A percentile compares a stretch with the other conserved stretches of the same genome.
Evolutionary conservation across 257 asterid species (phyloP).

Genomic region (Petunia secreta): DNA sequence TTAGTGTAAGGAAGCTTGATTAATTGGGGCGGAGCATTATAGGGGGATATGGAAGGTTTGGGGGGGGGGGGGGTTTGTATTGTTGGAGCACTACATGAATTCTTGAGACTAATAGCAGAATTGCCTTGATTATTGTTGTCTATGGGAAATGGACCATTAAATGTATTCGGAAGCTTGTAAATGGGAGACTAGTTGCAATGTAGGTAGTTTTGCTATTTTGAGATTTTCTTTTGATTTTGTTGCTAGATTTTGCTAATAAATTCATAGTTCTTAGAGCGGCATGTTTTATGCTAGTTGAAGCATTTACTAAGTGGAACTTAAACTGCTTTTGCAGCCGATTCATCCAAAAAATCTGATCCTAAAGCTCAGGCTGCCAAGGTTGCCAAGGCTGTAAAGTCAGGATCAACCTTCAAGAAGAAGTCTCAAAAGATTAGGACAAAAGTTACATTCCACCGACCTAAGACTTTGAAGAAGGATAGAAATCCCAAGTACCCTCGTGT

Average conservation of each 20-base stretch:
- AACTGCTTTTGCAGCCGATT: neutral
- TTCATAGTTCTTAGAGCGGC: neutral
- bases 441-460: conserved; percentile 60
- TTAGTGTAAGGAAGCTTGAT: neutral
- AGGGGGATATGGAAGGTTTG: neutral
- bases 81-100: neutral
- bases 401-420: conserved; percentile 52
- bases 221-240: neutral
- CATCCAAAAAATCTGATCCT: conserved; percentile 32
- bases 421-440: conserved; percentile 56
- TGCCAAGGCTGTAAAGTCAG: conserved; percentile 59
- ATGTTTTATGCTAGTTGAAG: neutral
- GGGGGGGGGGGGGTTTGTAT: neutral
- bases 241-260: neutral
- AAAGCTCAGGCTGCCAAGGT: conserved; percentile 56
- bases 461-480: conserved; percentile 58
- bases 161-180: neutral
- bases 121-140: neutral
- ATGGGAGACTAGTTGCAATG: neutral
- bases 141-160: too few relatives aligned
- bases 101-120: neutral
- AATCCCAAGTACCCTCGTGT: conserved; percentile 61
- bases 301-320: neutral
- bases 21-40: neutral
- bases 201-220: neutral